Conservation (phyloP, 345 rosid species). For the Durio zibethinus region DNA sequence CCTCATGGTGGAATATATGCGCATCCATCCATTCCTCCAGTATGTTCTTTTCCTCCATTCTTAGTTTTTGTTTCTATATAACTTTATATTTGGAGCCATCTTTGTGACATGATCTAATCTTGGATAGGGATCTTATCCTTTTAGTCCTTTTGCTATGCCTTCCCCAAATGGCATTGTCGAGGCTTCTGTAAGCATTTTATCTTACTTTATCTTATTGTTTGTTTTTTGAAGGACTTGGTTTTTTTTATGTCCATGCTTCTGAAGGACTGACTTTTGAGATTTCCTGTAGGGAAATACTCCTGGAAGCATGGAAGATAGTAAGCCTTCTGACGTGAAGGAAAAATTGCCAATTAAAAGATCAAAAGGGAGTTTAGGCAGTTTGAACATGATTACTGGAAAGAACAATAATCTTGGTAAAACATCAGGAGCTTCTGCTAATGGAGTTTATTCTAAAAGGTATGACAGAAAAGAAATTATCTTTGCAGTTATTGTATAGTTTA, state of each 20-base stretch:
- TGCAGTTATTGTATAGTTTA: not conserved
- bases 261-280: constrained; percentile 16
- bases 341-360: constrained; percentile 97
- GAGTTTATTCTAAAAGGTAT: constrained; percentile 85
- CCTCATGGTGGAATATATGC: constrained; percentile 96
- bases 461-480: constrained; percentile 2
- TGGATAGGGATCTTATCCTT: constrained; percentile 85
- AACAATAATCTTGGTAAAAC: constrained; percentile 65
- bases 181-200: constrained; percentile 55
- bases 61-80: constrained; percentile 9
- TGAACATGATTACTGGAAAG: constrained; percentile 89
- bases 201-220: constrained; percentile 24
- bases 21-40: constrained; percentile 95
- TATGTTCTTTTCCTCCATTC: constrained; percentile 32
- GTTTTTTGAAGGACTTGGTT: constrained; percentile 5
- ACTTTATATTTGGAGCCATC: constrained; percentile 11
- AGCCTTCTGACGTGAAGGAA: constrained; percentile 81
- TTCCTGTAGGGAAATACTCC: constrained; percentile 71
- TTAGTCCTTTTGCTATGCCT: constrained; percentile 91
- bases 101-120: constrained; percentile 13
- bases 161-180: constrained; percentile 88
- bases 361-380: constrained; percentile 20
- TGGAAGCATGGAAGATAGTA: constrained; percentile 54
- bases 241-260: constrained; percentile 7
- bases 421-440: constrained; percentile 75